These are phyloP conservation scores for Erysimum cheiranthoides DNA, from an alignment of 345 rosid species.

Conservation along the genomic window DNA sequence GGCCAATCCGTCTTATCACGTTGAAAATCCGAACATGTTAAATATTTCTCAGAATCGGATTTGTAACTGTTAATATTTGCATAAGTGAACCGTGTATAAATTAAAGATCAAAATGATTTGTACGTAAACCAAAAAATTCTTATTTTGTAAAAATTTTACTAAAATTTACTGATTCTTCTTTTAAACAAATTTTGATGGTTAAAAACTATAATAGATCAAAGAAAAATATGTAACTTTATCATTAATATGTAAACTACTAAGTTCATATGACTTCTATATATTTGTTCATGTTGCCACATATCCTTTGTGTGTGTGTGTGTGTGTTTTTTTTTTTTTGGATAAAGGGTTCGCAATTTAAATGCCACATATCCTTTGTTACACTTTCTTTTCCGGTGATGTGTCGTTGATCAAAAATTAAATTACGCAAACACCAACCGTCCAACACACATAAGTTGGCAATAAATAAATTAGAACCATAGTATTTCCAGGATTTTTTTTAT, in stretches of 20 bases:
- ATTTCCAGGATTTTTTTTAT: too few species aligned
- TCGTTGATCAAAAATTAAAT: not conserved
- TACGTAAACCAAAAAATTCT: not conserved
- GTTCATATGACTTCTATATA: not conserved
- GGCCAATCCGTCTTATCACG: not conserved
- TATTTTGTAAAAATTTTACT: not conserved
- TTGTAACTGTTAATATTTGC: not conserved
- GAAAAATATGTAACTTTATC: not conserved
- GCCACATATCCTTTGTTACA: too few species aligned
- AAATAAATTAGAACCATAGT: too few species aligned
- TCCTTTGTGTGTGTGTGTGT: too few species aligned
- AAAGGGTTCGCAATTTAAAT: too few species aligned
- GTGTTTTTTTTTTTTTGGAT: too few species aligned
- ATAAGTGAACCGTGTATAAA: not conserved
- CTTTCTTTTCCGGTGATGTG: too few species aligned
- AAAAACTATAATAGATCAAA: not conserved
- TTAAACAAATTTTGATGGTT: not conserved
- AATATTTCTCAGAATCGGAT: too few species aligned
- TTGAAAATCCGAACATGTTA: too few species aligned
- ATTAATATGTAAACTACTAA: not conserved
- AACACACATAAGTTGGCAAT: not conserved
- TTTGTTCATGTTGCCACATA: not conserved
- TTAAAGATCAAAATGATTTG: not conserved
- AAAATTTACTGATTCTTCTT: not conserved
- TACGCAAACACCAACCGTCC: not conserved